A percentile compares a stretch with the other conserved stretches of the same genome.
phyloP scores from a whole-genome alignment of 106 monocot species.

The Dendrobium catenatum region DNA sequence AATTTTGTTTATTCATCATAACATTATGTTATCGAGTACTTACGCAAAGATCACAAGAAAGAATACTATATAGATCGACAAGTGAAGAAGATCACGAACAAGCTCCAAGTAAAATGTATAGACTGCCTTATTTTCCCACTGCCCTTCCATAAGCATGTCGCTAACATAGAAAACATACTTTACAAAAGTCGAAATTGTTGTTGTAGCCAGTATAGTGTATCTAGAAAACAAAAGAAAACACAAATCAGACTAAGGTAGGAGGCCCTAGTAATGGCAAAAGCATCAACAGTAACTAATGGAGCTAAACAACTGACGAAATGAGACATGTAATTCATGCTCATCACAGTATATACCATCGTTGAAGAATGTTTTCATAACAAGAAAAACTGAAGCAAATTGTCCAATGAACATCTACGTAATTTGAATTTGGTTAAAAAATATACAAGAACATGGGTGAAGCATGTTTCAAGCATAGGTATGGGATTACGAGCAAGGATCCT shows the following conservation, averaged over 20 bases:
- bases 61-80: slow-evolving; percentile 85
- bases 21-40: slow-evolving; percentile 19
- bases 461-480: not conserved
- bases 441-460: not conserved
- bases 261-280: not conserved
- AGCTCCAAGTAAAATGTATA: slow-evolving; percentile 95
- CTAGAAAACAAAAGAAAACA: slow-evolving; percentile 28
- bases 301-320: not conserved
- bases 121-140: slow-evolving; percentile 88
- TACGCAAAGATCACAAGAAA: slow-evolving; percentile 83
- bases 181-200: slow-evolving; percentile 70
- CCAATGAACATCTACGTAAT: not conserved
- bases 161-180: slow-evolving; percentile 83
- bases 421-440: not conserved
- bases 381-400: not conserved
- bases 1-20: not conserved
- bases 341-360: not conserved
- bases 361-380: not conserved
- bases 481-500: slow-evolving; percentile 1
- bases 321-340: slow-evolving; percentile 1
- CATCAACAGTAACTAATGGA: not conserved
- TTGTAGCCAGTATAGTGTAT: slow-evolving; percentile 85
- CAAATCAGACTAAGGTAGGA: not conserved
- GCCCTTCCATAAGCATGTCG: slow-evolving; percentile 96
- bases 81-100: slow-evolving; percentile 74